Evolutionary conservation across 768 basidiomycete species (phyloP), one percentile per base, ranked within the genome.

Genomic region (Cytidiella melzeri): DNA sequence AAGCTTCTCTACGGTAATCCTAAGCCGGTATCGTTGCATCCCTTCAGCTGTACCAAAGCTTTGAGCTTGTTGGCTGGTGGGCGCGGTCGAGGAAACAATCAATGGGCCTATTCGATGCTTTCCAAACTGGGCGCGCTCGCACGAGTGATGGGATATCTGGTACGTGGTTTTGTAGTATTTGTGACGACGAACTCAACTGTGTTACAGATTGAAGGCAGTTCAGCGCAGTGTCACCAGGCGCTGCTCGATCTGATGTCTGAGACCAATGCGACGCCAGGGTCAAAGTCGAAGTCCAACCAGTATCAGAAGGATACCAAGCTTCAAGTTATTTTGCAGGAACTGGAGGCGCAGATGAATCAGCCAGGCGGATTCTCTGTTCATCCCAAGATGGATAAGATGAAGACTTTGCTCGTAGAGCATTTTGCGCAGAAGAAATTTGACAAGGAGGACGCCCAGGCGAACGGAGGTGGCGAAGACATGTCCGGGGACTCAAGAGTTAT

Each of bases 361-460:
- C 69, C 67, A 23, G 64, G 67, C 7, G 83, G 82, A 3, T 81
- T 84, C 58, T 64, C 73, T 1, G 63, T 76, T 46, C 95, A 99
- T 67, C 95, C 95, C 3, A 99, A 99, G 71, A 86, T 97, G 81
- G 91, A 92, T 41, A 83, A 76, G 50, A 74, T 95, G 10, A 82
- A 82, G 50, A 69, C 72, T 3, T 70, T 98, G 24, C 69, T 92
- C 5, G 66, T 94, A 15, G 79, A 89, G 39, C 87, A 96, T 65
- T 96, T 97, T 61, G 77, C 75, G 3, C 69, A 78, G 49, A 69
- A 68, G 42, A 59, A 75, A 41, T 66, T 67, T n/a, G 73, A 75
- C 5, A 67, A 67, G 18, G 73, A 64, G 11, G 62, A 57, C 23
- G 70, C 67, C 12, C 67, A 64, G 44, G 57, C 27, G 2, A 37